Percentiles rank a stretch among this genome's conserved stretches.
Evolutionary conservation across 805 yeast species (phyloP).

Genomic region (Candida berthetii): DNA sequence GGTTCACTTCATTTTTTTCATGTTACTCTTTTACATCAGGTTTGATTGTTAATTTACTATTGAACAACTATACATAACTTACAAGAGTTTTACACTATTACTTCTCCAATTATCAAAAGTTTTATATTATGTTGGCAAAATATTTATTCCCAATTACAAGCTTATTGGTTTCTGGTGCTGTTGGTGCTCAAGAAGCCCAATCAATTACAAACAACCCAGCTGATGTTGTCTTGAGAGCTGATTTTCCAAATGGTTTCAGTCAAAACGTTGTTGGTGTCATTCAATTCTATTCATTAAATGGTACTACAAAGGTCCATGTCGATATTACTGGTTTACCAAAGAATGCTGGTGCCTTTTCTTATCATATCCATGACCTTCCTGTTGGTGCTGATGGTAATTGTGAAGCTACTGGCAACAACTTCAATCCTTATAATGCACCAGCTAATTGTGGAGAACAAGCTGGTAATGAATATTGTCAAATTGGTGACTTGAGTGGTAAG

Average conservation of each 20-base stretch:
- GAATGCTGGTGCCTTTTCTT: constrained; percentile 60
- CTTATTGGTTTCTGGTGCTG: constrained; percentile 2
- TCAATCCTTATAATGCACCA: constrained; percentile 59
- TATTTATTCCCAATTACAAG: background rate
- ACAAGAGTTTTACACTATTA: no score
- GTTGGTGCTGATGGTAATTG: constrained; percentile 48
- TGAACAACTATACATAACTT: no score
- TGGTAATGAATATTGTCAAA: constrained; percentile 54
- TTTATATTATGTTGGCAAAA: background rate
- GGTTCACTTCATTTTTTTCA: no score
- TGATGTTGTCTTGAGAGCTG: constrained; percentile 23
- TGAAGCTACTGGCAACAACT: constrained; percentile 48
- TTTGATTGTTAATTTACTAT: no score
- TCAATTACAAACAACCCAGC: constrained; percentile 13
- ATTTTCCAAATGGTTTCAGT: constrained; percentile 22
- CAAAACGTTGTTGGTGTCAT: constrained; percentile 43
- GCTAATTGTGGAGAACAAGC: constrained; percentile 42
- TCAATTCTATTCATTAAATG: constrained; percentile 54
- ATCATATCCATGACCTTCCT: constrained; percentile 59
- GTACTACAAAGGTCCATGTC: constrained; percentile 58
- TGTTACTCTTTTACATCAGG: no score
- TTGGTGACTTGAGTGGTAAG: constrained; percentile 75
- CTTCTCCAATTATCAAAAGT: no score
- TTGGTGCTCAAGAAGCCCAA: constrained; percentile 10
- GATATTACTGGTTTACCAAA: constrained; percentile 67